A percentile compares a stretch with the other conserved stretches of the same genome.
These are phyloP conservation scores for Entoloma clypeatum DNA, from an alignment of 1,284 basidiomycete species.

Conservation along the genomic window DNA sequence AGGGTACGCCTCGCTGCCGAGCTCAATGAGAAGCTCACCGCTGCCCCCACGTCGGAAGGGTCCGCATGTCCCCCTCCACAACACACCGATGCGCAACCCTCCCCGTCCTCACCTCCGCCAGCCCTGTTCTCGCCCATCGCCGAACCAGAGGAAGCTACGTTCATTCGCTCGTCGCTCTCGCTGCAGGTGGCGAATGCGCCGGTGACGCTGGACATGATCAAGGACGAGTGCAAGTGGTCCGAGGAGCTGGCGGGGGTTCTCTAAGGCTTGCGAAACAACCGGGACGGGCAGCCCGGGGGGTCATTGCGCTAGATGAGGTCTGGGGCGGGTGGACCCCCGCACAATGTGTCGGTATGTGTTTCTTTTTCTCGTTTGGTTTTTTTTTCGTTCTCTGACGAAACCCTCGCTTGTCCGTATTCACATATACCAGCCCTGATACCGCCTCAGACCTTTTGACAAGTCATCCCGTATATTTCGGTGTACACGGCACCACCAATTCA, in stretches of 20 bases:
- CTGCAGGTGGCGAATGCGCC: slow-evolving; percentile 74
- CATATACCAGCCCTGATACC: slow-evolving; percentile 87
- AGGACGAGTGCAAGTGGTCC: slow-evolving; percentile 78
- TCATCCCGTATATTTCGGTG: slow-evolving; percentile 63
- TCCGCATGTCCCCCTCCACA: too few species aligned
- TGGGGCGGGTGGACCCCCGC: slow-evolving; percentile 99
- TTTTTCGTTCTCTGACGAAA: neutral
- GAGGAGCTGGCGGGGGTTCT: slow-evolving; percentile 80
- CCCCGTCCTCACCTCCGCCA: slow-evolving; percentile 28
- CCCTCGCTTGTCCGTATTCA: slow-evolving; percentile 2
- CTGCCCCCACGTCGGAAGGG: slow-evolving; percentile 32
- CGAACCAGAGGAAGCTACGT: slow-evolving; percentile 77
- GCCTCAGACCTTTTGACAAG: slow-evolving; percentile 77
- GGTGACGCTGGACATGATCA: slow-evolving; percentile 88
- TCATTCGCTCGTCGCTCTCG: slow-evolving; percentile 85
- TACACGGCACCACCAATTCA: slow-evolving; percentile 71
- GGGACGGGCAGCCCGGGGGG: slow-evolving; percentile 56
- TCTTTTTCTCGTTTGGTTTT: slow-evolving; percentile 9
- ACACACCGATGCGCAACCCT: slow-evolving; percentile 20
- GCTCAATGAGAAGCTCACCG: slow-evolving; percentile 80
- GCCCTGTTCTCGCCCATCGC: too few species aligned
- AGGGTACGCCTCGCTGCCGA: slow-evolving; percentile 90
- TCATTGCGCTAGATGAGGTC: slow-evolving; percentile 89
- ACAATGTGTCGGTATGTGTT: slow-evolving; percentile 78
- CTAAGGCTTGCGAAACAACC: slow-evolving; percentile 40